Base-by-base conservation (phyloP, 1,284 basidiomycete species). In the Athelia psychrophila region DNA sequence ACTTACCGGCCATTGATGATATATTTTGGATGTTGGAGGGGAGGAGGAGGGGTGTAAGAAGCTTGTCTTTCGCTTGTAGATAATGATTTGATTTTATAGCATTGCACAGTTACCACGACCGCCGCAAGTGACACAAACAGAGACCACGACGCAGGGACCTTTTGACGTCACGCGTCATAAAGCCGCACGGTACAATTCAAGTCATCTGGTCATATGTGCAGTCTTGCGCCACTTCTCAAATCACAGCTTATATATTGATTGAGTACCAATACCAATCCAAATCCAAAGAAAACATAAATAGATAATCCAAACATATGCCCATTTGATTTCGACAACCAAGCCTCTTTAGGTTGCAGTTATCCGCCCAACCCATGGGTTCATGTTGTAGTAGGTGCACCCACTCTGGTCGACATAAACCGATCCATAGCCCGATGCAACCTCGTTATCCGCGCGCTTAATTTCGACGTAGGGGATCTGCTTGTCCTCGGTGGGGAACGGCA, bases 401-500 rank as follows among this genome's bases (percentile, higher is more conserved):
- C 8, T 42, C n/a, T 42, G 38, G 5, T 42, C n/a, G 42, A 69
- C 60, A 19, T 55, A 56, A 51, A 60, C 59, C 48, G 64, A 58
- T 13, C 68, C 67, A 45, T 67, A 64, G 24, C 58, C 65, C 23
- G 52, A 52, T 54, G 62, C 60, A 8, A 64, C 60, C 33, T 58
- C 50, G 22, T 46, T 51, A 3, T 60, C 64, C 40, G 60, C 56
- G 22, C 64, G 54, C 16, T 51, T 49, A 19, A 71, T 61, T 40
- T 64, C 56, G 38, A 71, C 61, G 56, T 62, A 67, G 19, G 69
- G 69, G 40, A 59, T 60, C 58, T 71, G 67, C 19, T 56, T 6
- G 36, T 68, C 69, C 52, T 68, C 64, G 3, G 61, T 49, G 3
- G 63, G 57, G 61, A 69, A 70, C 1, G 64, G 59, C 4, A 69